A percentile compares a stretch with the other conserved stretches of the same genome.
Conservation (phyloP, 1,139 yeast genomes). For the Starmera stellimalicola region DNA sequence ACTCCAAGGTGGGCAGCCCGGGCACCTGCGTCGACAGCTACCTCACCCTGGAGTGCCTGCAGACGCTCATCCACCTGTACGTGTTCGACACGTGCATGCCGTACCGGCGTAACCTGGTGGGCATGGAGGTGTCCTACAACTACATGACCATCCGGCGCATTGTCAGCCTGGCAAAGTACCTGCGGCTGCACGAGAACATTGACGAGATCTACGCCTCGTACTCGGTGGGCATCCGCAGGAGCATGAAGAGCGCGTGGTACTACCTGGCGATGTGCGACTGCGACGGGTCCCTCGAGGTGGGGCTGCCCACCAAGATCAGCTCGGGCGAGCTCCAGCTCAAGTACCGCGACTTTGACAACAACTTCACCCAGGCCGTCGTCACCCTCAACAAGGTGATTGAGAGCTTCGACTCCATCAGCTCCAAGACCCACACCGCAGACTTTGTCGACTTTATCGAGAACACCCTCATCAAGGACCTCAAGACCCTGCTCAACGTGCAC, state of each 20-base stretch:
- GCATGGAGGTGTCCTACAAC: neutral
- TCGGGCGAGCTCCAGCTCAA: neutral
- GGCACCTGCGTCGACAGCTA: neutral
- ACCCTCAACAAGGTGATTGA: conserved; percentile 1
- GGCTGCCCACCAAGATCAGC: neutral
- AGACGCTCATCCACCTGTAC: neutral
- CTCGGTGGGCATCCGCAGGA: neutral
- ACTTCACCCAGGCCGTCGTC: neutral
- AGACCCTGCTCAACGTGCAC: neutral
- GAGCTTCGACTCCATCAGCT: neutral
- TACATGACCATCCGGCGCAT: neutral
- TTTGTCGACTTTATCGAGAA: neutral
- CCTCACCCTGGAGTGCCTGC: neutral
- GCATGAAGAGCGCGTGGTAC: conserved; percentile 1
- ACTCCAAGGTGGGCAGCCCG: neutral
- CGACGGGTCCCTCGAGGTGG: neutral
- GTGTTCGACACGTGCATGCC: neutral
- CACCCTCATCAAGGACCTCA: neutral
- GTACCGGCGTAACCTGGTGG: neutral
- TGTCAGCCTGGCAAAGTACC: neutral
- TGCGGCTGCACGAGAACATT: conserved; percentile 1
- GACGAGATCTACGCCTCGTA: neutral
- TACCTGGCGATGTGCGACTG: neutral
- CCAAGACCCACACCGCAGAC: neutral
- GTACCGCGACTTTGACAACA: neutral